Evolutionary conservation across 129 eudicot genomes (phyloP).

Genomic region (Erigeron canadensis): DNA sequence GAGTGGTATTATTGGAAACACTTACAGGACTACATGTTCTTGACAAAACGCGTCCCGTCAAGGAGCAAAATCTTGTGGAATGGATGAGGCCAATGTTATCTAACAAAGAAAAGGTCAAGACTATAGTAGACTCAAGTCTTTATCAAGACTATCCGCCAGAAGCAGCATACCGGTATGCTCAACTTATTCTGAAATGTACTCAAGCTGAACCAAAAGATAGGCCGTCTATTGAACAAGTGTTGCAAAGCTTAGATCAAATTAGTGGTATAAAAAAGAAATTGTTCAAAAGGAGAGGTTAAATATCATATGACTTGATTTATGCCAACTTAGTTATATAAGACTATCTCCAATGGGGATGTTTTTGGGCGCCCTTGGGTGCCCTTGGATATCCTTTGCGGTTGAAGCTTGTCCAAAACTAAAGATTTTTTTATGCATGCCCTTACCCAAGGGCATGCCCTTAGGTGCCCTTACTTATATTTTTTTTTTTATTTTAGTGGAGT

Average conservation of each 20-base stretch:
- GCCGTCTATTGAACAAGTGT: slow-evolving; percentile 43
- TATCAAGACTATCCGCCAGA: slow-evolving; percentile 27
- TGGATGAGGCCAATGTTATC: slow-evolving; percentile 37
- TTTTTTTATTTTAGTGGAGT: no score
- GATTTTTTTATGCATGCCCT: no score
- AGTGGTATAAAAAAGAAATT: slow-evolving; percentile 24
- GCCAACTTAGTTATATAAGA: not conserved
- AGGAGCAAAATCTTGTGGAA: slow-evolving; percentile 32
- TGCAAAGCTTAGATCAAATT: slow-evolving; percentile 30
- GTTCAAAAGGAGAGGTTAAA: not conserved
- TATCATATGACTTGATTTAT: not conserved
- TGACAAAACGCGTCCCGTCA: slow-evolving; percentile 30
- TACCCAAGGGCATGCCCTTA: no score
- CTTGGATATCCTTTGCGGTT: no score
- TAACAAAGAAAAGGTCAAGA: slow-evolving; percentile 28
- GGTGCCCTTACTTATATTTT: no score
- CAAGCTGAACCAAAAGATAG: slow-evolving; percentile 29
- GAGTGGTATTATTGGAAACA: slow-evolving; percentile 41
- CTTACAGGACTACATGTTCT: slow-evolving; percentile 23
- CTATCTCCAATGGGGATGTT: no score
- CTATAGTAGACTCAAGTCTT: slow-evolving; percentile 38
- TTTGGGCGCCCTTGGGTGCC: no score
- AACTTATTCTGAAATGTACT: slow-evolving; percentile 38
- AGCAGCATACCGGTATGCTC: slow-evolving; percentile 26
- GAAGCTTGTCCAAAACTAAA: no score